Evolutionary conservation across 1,139 yeast species (phyloP).

Genomic region (Blastobotrys ciferrii): DNA sequence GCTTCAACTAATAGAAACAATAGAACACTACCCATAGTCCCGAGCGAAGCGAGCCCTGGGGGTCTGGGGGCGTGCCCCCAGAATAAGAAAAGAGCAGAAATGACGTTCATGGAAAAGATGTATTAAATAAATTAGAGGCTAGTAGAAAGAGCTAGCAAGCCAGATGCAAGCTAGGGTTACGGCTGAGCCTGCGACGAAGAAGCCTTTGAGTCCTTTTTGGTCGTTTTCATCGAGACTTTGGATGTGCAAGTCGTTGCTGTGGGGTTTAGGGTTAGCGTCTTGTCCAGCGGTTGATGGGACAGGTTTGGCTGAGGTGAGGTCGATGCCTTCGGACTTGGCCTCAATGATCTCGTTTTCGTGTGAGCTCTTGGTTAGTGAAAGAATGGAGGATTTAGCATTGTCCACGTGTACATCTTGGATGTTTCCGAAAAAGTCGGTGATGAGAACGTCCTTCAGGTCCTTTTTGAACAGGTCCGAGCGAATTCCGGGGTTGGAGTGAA

Average conservation of each 20-base stretch:
- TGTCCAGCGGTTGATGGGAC: background rate
- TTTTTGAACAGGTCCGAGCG: slow-evolving; percentile 75
- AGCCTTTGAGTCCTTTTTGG: background rate
- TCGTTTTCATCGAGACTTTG: background rate
- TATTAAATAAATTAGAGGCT: slow-evolving; percentile 1
- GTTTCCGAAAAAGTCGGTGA: slow-evolving; percentile 95
- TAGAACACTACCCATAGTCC: no score
- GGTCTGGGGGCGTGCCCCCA: no score
- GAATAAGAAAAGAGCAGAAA: no score
- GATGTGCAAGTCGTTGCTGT: background rate
- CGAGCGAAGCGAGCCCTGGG: no score
- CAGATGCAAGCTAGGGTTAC: slow-evolving; percentile 6
- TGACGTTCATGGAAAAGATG: no score
- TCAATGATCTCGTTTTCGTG: background rate
- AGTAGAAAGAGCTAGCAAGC: slow-evolving; percentile 10
- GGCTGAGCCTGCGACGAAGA: background rate
- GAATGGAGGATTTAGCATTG: slow-evolving; percentile 34
- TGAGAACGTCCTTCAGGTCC: slow-evolving; percentile 63
- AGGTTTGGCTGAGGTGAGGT: background rate
- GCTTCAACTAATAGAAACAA: no score
- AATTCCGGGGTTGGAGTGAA: slow-evolving; percentile 91
- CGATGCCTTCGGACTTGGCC: background rate
- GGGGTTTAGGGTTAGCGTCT: background rate
- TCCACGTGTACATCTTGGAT: slow-evolving; percentile 81
- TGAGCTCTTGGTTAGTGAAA: slow-evolving; percentile 19